phyloP scores from a whole-genome alignment of 2,329 filamentous ascomycete genomes.

The Cladophialophora bantiana region DNA sequence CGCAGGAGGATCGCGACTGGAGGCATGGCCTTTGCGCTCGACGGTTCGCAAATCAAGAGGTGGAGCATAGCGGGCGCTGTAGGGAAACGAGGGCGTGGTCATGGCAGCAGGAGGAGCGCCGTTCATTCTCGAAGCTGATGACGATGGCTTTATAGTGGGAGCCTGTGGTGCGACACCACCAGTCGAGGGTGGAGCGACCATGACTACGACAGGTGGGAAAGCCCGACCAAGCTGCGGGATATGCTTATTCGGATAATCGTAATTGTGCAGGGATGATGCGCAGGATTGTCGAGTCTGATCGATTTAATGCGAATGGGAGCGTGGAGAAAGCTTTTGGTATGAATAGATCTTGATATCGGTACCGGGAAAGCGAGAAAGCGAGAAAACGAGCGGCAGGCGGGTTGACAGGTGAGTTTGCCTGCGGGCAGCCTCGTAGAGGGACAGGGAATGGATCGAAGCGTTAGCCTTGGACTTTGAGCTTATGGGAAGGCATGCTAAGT shows the following conservation, averaged over 20 bases:
- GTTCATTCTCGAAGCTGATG: slow-evolving; percentile 47
- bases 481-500: slow-evolving; percentile 28
- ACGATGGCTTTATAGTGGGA: slow-evolving; percentile 33
- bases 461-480: slow-evolving; percentile 22
- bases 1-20: slow-evolving; percentile 76
- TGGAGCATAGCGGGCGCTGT: slow-evolving; percentile 69
- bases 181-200: slow-evolving; percentile 56
- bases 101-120: slow-evolving; percentile 54
- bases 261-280: not conserved
- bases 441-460: slow-evolving; percentile 14
- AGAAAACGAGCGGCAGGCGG: slow-evolving; percentile 25
- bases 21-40: slow-evolving; percentile 84
- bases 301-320: not conserved
- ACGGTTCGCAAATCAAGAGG: slow-evolving; percentile 87
- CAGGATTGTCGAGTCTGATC: not conserved
- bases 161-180: slow-evolving; percentile 43
- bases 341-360: slow-evolving; percentile 12
- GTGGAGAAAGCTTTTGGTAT: not conserved
- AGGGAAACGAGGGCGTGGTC: slow-evolving; percentile 59
- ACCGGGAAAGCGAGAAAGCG: slow-evolving; percentile 30
- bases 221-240: slow-evolving; percentile 10
- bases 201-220: slow-evolving; percentile 43
- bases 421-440: slow-evolving; percentile 32
- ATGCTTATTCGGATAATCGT: slow-evolving; percentile 11
- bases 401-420: slow-evolving; percentile 15